Evolutionary conservation across 768 basidiomycete species (phyloP).

Genomic region (Termitomyces sp.): DNA sequence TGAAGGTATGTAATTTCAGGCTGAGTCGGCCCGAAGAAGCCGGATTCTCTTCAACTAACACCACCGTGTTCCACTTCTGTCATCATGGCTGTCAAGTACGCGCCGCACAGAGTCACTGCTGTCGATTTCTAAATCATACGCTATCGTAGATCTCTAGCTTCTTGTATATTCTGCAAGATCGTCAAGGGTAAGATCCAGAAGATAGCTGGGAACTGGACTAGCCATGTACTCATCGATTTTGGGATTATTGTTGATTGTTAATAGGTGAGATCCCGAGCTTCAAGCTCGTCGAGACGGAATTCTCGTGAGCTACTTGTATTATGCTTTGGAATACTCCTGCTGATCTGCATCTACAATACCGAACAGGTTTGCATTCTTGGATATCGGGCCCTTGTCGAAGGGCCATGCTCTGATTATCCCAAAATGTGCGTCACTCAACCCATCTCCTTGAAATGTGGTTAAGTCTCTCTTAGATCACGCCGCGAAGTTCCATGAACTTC

Average conservation of each 20-base stretch:
- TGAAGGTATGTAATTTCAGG: neutral
- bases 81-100: constrained; percentile 35
- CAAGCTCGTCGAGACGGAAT: constrained; percentile 75
- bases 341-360: neutral
- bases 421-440: constrained; percentile 55
- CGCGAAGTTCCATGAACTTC: constrained; percentile 80
- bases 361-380: constrained; percentile 80
- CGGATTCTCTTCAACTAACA: neutral
- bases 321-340: neutral
- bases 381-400: constrained; percentile 84
- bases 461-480: constrained; percentile 60
- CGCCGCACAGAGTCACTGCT: neutral
- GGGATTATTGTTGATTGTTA: neutral
- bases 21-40: neutral
- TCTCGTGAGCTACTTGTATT: constrained; percentile 43
- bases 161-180: constrained; percentile 94
- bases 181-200: constrained; percentile 57
- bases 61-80: neutral
- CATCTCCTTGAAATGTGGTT: neutral
- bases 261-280: constrained; percentile 86
- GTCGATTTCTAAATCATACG: neutral
- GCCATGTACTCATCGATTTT: neutral
- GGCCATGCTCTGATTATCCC: constrained; percentile 93
- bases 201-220: neutral
- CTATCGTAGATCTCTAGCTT: constrained; percentile 42